Conservation (phyloP, 2,329 filamentous ascomycete genomes). For the Diaporthe nobilis region DNA sequence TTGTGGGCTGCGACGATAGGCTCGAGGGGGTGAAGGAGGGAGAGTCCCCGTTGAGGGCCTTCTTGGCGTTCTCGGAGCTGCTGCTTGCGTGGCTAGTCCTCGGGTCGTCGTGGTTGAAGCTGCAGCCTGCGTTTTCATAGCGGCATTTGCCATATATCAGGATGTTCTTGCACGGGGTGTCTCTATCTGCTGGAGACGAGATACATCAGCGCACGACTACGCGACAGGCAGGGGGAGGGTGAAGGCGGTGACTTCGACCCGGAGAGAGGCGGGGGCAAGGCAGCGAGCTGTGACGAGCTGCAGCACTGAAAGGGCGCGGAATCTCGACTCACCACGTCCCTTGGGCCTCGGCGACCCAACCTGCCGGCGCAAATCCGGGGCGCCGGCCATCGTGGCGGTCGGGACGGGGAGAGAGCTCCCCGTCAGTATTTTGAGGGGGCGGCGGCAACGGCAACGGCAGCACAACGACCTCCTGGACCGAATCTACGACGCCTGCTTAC, state of each 20-base stretch:
- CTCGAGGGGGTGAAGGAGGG: conserved; percentile 89
- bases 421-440: conserved; percentile 56
- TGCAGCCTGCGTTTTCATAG: conserved; percentile 91
- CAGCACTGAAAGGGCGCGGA: conserved; percentile 22
- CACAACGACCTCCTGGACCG: conserved; percentile 51
- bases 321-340: conserved; percentile 63
- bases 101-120: conserved; percentile 85
- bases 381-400: conserved; percentile 39
- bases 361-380: conserved; percentile 63
- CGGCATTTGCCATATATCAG: conserved; percentile 94
- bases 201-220: conserved; percentile 39
- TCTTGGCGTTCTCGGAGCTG: conserved; percentile 63
- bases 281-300: not conserved
- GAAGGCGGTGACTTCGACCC: not conserved
- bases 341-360: conserved; percentile 71
- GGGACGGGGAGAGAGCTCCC: conserved; percentile 56
- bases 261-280: conserved; percentile 35
- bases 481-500: conserved; percentile 59
- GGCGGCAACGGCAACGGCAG: conserved; percentile 10
- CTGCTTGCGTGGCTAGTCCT: conserved; percentile 29
- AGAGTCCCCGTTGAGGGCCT: conserved; percentile 93
- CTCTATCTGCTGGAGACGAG: conserved; percentile 70
- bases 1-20: conserved; percentile 58
- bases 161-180: conserved; percentile 92
- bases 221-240: not conserved